Base-by-base conservation (phyloP, 2,329 filamentous ascomycete genomes). In the Cryphonectria naterciae region DNA sequence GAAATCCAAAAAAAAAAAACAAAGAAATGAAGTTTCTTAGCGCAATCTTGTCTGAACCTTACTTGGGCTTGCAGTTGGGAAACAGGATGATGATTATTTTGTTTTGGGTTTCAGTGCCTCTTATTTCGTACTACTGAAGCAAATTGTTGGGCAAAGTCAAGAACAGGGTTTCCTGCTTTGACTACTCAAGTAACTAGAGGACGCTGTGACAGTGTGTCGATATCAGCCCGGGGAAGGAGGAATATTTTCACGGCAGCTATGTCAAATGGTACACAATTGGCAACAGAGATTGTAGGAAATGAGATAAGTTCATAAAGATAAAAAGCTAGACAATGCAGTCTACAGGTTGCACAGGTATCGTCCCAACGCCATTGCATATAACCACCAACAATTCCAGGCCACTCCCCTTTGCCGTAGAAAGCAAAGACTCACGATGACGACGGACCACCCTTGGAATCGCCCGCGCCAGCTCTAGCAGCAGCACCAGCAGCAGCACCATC, bases 381-480 rank as follows among this genome's bases (percentile, higher is more conserved):
- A 58, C 19, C 28, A 19, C 54, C 25, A 32, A 11, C 28, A 19
- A 58, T 58, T n/a, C 25, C 46, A 49, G n/a, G 11, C 5, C 11
- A 28, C 25, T 56, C 19, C 5, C 19, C 17, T 22, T 49, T 39
- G 0, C 10, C 46, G 15, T 49, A 22, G 19, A 15, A n/a, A 52
- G 22, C 46, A 39, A 10, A 7, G 32, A 25, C 25, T 58, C 54
- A 58, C 54, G 54, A 61, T 13, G 58, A 61, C 3, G 58, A 22
- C 17, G 39, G 58, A 8, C 19, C 58, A 19, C 60, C 28, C 37
- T 74, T 76, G 69, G 77, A 75, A 56, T 79, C 78, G 3, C 75
- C 74, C 1, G 68, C 68, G 2, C 71, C 74, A 4, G 73, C 70
- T 15, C 67, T 70, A 15, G 70, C 68, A 19, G 69, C 68, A 1